Percentiles rank a stretch among this genome's conserved stretches.
phyloP scores from a whole-genome alignment of 306 rosid genomes.

The Trifolium repens region DNA sequence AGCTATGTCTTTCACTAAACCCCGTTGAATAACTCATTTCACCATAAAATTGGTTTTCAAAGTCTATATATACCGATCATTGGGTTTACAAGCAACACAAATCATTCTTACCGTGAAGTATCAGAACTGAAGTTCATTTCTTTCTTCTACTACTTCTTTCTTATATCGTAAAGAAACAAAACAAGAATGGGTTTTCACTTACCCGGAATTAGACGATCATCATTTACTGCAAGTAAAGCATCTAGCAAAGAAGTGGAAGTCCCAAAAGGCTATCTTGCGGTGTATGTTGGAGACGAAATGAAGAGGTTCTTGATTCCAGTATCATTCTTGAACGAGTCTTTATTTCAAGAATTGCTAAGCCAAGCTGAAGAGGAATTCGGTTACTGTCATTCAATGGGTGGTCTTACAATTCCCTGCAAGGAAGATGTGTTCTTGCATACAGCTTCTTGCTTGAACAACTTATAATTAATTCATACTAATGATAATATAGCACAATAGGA shows the following conservation, averaged over 20 bases:
- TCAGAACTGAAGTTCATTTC: neutral
- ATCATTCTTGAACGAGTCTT: slow-evolving; percentile 48
- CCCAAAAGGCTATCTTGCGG: slow-evolving; percentile 49
- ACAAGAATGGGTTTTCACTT: slow-evolving; percentile 45
- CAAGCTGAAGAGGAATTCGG: slow-evolving; percentile 59
- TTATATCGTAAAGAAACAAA: slow-evolving; percentile 12
- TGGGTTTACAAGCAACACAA: slow-evolving; percentile 28
- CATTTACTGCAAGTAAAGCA: slow-evolving; percentile 12
- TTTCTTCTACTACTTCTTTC: slow-evolving; percentile 3
- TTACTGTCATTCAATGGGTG: slow-evolving; percentile 57
- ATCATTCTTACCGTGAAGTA: neutral
- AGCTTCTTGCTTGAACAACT: slow-evolving; percentile 36
- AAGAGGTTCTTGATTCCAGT: slow-evolving; percentile 51
- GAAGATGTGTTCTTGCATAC: slow-evolving; percentile 47
- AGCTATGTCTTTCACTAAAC: neutral
- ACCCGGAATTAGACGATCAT: slow-evolving; percentile 36
- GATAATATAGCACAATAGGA: neutral
- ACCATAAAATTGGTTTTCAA: slow-evolving; percentile 12
- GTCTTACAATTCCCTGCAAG: slow-evolving; percentile 56
- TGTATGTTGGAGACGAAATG: slow-evolving; percentile 60
- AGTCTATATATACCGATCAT: slow-evolving; percentile 6
- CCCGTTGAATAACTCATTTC: neutral
- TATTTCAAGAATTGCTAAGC: slow-evolving; percentile 48
- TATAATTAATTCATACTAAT: neutral
- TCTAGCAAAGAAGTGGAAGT: slow-evolving; percentile 37